Evolutionary conservation across 2,329 filamentous ascomycete species (phyloP), one percentile per base, ranked within the genome.

Genomic region (Scedosporium aurantiacum): DNA sequence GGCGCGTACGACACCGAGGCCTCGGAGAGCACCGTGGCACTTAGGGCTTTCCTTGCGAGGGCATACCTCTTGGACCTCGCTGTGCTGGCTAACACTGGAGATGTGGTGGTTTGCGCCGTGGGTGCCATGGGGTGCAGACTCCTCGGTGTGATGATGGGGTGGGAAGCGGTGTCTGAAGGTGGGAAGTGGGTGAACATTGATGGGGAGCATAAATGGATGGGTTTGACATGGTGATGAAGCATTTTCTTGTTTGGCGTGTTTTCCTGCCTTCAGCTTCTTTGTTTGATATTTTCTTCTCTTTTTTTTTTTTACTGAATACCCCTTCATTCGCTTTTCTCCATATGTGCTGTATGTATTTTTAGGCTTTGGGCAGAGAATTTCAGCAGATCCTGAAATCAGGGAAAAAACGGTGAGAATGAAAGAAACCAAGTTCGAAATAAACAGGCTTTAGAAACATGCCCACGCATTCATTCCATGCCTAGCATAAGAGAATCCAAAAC

Each of bases 141-240:
- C 60, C 71, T 95, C 64, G 91, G 83, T 2, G 89, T 96, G 47
- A 91, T 95, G 86, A 85, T 94, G 84, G 91, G 91, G 0, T 92
- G 89, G 89, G 87, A 92, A 43, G 79, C 78, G 32, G 84, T 81
- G 4, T 79, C 91, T 63, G 76, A 76, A 40, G 72, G 78, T 18
- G 79, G 78, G 1, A 77, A 79, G 54, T 95, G 90, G 89, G 78
- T 84, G 63, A 95, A 95, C 73, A 82, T 96, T n/a, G 89, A 93
- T 70, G 87, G 87, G 1, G 79, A 80, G 12, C 85, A 81, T 66
- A 77, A 78, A 12, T 90, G 88, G 88, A 79, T 72, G 6, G 79
- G 76, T 14, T 70, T 79, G 58, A 68, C 70, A 28, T 73, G 72
- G 69, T 73, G 65, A 66, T 47, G 43, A 60, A 21, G 12, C 21